Conservation (phyloP, 2,329 filamentous ascomycete species). For the Ascochyta pisi region DNA sequence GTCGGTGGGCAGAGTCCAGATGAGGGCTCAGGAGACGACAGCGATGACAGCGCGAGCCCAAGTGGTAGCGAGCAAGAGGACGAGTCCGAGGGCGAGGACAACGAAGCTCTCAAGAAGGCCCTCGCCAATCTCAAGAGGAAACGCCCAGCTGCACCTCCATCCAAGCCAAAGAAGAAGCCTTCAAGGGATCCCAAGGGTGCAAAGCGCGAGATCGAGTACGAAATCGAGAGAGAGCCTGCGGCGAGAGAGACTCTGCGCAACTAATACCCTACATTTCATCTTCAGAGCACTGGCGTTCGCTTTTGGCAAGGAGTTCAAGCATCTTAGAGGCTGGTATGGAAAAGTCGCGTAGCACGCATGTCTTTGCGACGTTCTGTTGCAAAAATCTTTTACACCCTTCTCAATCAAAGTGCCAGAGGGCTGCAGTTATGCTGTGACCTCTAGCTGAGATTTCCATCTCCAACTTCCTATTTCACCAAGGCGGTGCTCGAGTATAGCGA, state of each 20-base stretch:
- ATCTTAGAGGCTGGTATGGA: slow-evolving; percentile 16
- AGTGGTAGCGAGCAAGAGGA: slow-evolving; percentile 59
- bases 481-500: not conserved
- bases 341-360: slow-evolving; percentile 11
- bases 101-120: slow-evolving; percentile 63
- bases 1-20: slow-evolving; percentile 72
- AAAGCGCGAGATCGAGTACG: slow-evolving; percentile 78
- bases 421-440: not conserved
- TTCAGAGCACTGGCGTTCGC: slow-evolving; percentile 26
- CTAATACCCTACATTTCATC: slow-evolving; percentile 32
- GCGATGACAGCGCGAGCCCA: slow-evolving; percentile 63
- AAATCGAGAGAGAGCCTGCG: slow-evolving; percentile 69
- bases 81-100: slow-evolving; percentile 62
- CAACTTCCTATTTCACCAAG: not conserved
- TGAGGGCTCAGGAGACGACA: slow-evolving; percentile 62
- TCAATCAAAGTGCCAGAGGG: slow-evolving; percentile 1
- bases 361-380: slow-evolving; percentile 1
- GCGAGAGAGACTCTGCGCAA: slow-evolving; percentile 42
- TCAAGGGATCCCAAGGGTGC: slow-evolving; percentile 57
- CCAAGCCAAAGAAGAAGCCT: slow-evolving; percentile 66
- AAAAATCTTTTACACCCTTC: not conserved
- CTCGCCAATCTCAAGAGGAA: slow-evolving; percentile 65
- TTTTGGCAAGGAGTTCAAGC: slow-evolving; percentile 17
- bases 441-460: not conserved
- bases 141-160: slow-evolving; percentile 56